Conservation (phyloP, 352 stramenopile genomes). For the Globisporangium mamillatum region DNA sequence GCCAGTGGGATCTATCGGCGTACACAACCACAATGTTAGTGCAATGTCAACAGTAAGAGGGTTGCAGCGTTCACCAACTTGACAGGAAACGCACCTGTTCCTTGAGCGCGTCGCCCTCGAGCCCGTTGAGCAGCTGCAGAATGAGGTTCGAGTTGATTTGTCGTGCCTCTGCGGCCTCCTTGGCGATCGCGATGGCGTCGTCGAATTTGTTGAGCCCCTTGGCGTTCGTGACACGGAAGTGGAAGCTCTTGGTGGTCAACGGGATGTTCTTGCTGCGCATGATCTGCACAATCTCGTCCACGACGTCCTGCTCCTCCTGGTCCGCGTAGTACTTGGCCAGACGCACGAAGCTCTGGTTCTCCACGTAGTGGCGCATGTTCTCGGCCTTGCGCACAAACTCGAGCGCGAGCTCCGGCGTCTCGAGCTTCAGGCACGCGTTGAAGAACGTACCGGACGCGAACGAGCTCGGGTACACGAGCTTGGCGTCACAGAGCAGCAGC, state of each 20-base stretch:
- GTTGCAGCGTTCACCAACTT: not conserved
- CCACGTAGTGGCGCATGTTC: slow-evolving; percentile 75
- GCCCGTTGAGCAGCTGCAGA: slow-evolving; percentile 58
- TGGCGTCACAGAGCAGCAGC: slow-evolving; percentile 75
- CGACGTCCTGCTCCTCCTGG: slow-evolving; percentile 47
- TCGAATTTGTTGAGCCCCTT: slow-evolving; percentile 60
- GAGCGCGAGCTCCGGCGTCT: slow-evolving; percentile 56
- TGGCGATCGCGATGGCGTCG: slow-evolving; percentile 59
- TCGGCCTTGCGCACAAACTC: slow-evolving; percentile 67
- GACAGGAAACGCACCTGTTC: slow-evolving; percentile 35
- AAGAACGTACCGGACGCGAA: slow-evolving; percentile 70
- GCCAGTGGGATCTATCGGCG: slow-evolving; percentile 53
- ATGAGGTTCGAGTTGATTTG: slow-evolving; percentile 84
- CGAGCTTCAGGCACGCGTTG: slow-evolving; percentile 56
- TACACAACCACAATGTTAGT: slow-evolving; percentile 9
- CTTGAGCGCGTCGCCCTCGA: slow-evolving; percentile 57
- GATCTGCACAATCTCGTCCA: slow-evolving; percentile 59
- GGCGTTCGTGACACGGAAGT: slow-evolving; percentile 67
- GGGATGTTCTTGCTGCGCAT: slow-evolving; percentile 46
- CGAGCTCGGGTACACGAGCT: slow-evolving; percentile 67
- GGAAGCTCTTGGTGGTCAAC: slow-evolving; percentile 69
- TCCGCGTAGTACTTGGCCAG: slow-evolving; percentile 64
- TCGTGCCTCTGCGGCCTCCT: slow-evolving; percentile 50
- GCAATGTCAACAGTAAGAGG: not conserved
- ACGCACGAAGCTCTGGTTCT: slow-evolving; percentile 74